These are phyloP conservation scores for Lenwebbia sp. DNA, from an alignment of 345 rosid genomes.

Conservation along the genomic window DNA sequence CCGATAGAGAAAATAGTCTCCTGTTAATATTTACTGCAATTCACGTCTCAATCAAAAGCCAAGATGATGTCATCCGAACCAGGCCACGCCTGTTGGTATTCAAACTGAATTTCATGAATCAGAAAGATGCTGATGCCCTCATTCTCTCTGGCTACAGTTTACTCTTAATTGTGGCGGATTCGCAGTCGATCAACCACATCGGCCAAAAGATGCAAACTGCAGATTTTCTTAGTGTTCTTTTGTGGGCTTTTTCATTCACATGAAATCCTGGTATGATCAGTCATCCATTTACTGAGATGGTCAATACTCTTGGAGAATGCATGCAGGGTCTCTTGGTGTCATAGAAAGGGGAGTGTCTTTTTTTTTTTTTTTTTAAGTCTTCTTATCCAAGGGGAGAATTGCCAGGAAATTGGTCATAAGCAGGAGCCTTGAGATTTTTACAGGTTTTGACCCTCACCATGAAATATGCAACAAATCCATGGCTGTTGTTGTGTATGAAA, in stretches of 20 bases:
- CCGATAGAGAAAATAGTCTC: not conserved
- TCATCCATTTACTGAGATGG: not conserved
- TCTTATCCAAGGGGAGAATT: not conserved
- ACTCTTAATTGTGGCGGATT: not conserved
- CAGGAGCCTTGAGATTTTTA: not conserved
- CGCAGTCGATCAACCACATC: not conserved
- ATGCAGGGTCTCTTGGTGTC: not conserved
- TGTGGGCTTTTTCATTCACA: not conserved
- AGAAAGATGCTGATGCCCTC: no score
- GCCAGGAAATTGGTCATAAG: not conserved
- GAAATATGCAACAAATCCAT: not conserved
- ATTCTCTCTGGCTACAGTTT: no score
- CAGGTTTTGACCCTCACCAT: not conserved
- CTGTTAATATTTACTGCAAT: not conserved
- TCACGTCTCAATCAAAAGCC: not conserved
- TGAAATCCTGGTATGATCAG: not conserved
- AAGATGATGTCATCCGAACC: not conserved
- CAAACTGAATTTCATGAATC: not conserved
- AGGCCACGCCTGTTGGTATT: not conserved
- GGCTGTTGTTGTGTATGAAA: not conserved
- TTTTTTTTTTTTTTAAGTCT: not conserved
- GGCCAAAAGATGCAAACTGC: not conserved
- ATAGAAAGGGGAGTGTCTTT: not conserved
- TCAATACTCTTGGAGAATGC: no score
- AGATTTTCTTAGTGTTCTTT: not conserved